phyloP scores from a whole-genome alignment of 208 protist species.

The Herpetomonas tarakana region DNA sequence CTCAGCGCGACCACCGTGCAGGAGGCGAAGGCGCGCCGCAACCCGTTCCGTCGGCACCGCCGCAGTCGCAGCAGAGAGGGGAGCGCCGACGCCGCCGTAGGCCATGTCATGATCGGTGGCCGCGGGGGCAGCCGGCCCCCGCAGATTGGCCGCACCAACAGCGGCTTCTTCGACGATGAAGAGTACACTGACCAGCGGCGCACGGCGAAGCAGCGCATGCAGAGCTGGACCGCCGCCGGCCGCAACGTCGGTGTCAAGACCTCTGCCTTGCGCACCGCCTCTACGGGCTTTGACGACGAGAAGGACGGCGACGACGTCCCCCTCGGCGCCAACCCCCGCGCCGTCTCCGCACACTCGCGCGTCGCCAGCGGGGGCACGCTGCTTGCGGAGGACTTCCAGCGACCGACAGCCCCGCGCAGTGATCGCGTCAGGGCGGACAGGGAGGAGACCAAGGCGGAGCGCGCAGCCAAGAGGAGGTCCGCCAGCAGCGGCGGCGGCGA shows the following conservation, averaged over 20 bases:
- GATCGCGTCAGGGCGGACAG: neutral
- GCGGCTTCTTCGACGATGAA: conserved; percentile 30
- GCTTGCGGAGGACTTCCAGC: neutral
- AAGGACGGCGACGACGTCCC: conserved; percentile 23
- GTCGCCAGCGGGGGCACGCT: neutral
- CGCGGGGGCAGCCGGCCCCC: neutral
- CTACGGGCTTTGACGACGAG: conserved; percentile 6
- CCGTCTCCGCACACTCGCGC: neutral
- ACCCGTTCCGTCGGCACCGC: conserved; percentile 8
- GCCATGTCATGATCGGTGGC: neutral
- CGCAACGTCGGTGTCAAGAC: conserved; percentile 30
- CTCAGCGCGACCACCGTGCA: conserved; percentile 25
- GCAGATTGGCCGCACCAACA: conserved; percentile 4
- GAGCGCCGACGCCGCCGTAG: conserved; percentile 1
- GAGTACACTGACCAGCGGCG: conserved; percentile 19
- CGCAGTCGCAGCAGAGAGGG: conserved; percentile 10
- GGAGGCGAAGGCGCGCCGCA: conserved; percentile 14
- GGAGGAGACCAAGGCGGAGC: neutral
- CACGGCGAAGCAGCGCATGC: conserved; percentile 24
- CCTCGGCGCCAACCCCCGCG: neutral
- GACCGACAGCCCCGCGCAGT: neutral
- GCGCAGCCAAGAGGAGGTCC: neutral
- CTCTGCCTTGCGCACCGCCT: conserved; percentile 11
- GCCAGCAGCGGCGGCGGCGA: neutral
- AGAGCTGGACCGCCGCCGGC: conserved; percentile 22